phyloP scores from a whole-genome alignment of 768 basidiomycete species.

The Lentinula lateritia region DNA sequence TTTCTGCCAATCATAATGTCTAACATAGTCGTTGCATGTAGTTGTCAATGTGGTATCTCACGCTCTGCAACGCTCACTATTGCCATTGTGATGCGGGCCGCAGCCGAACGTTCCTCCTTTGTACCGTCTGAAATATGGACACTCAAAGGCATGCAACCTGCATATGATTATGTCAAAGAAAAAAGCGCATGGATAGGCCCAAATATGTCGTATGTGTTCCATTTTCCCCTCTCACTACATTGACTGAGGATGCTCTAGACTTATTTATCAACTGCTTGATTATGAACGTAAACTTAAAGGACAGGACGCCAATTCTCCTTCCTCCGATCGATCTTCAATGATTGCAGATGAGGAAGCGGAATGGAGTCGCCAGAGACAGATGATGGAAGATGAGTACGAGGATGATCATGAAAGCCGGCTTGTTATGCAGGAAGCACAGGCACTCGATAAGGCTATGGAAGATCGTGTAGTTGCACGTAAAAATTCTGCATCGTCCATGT shows the following conservation, averaged over 20 bases:
- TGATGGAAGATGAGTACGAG: slow-evolving; percentile 51
- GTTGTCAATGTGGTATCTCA: slow-evolving; percentile 92
- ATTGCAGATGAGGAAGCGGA: slow-evolving; percentile 69
- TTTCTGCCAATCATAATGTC: slow-evolving; percentile 7
- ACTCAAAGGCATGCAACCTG: slow-evolving; percentile 83
- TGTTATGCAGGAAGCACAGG: slow-evolving; percentile 73
- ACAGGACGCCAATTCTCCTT: slow-evolving; percentile 40
- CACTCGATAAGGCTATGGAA: slow-evolving; percentile 85
- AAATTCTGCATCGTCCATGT: slow-evolving; percentile 59
- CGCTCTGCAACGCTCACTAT: slow-evolving; percentile 87
- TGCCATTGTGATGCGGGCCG: slow-evolving; percentile 91
- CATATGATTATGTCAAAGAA: slow-evolving; percentile 85
- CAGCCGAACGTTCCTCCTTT: slow-evolving; percentile 55
- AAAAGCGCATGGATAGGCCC: slow-evolving; percentile 87
- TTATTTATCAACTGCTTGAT: slow-evolving; percentile 91
- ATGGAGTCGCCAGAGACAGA: slow-evolving; percentile 65
- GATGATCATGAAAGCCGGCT: slow-evolving; percentile 48
- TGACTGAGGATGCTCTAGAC: slow-evolving; percentile 33
- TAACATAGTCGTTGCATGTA: slow-evolving; percentile 25
- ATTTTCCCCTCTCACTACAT: background rate
- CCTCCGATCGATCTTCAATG: slow-evolving; percentile 50
- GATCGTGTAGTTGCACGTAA: slow-evolving; percentile 74
- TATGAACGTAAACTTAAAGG: slow-evolving; percentile 74
- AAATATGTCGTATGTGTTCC: slow-evolving; percentile 82
- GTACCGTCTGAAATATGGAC: slow-evolving; percentile 75